phyloP scores from a whole-genome alignment of 441 rosid species.

The Corymbia citriodora region DNA sequence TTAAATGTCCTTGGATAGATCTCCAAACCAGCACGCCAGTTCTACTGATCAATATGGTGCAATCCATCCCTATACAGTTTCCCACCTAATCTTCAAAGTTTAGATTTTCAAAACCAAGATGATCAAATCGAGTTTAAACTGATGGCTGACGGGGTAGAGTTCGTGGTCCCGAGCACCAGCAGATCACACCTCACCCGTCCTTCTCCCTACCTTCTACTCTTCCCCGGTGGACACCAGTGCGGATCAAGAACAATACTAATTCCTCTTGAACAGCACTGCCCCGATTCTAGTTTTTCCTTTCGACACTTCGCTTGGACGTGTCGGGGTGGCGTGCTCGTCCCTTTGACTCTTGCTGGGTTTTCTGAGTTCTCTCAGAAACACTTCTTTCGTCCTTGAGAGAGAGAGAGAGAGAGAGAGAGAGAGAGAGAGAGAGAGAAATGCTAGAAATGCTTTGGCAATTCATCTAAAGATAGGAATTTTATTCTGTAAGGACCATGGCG shows the following conservation, averaged over 20 bases:
- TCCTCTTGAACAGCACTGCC: background rate
- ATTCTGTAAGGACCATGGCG: background rate
- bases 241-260: background rate
- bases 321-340: background rate
- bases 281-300: background rate
- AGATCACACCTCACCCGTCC: background rate
- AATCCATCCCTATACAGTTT: rapidly evolving
- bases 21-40: background rate
- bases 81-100: background rate
- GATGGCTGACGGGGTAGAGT: no score
- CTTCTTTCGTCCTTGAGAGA: background rate
- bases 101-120: background rate
- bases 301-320: background rate
- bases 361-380: background rate
- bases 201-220: background rate
- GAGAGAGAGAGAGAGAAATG: background rate
- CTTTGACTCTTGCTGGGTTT: background rate
- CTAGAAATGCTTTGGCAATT: background rate
- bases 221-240: background rate
- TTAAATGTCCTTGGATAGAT: background rate
- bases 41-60: background rate
- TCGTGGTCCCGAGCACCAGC: background rate
- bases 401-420: background rate
- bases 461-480: background rate
- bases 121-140: background rate